phyloP scores from a whole-genome alignment of 2,329 filamentous ascomycete species.

The Scedosporium apiospermum region DNA sequence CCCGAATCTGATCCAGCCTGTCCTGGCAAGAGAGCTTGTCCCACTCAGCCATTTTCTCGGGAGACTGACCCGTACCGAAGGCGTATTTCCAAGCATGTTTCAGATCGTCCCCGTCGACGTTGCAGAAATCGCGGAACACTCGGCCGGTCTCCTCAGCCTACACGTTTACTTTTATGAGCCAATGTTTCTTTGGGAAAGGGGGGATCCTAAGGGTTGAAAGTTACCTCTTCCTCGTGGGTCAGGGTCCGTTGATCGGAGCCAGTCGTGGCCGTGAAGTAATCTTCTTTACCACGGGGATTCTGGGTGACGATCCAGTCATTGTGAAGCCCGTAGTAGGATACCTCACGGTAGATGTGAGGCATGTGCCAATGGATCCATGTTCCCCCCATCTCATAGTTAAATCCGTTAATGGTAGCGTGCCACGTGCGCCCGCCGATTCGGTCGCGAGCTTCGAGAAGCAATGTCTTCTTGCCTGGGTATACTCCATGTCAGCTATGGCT shows the following conservation, averaged over 20 bases:
- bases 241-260: not conserved
- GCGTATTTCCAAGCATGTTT: slow-evolving; percentile 5
- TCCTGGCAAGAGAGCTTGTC: no score
- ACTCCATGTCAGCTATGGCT: no score
- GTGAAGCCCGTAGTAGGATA: slow-evolving; percentile 29
- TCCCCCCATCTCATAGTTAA: slow-evolving; percentile 30
- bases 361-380: slow-evolving; percentile 31
- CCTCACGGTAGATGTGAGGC: slow-evolving; percentile 29
- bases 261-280: not conserved
- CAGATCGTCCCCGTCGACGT: slow-evolving; percentile 3
- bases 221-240: not conserved
- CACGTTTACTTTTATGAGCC: not conserved
- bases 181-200: not conserved
- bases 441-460: slow-evolving; percentile 17
- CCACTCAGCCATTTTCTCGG: not conserved
- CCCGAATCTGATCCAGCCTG: no score
- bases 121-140: slow-evolving; percentile 4
- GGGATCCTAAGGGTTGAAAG: not conserved
- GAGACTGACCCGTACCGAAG: slow-evolving; percentile 6
- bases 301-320: slow-evolving; percentile 12
- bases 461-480: no score
- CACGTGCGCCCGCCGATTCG: slow-evolving; percentile 31
- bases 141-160: not conserved
- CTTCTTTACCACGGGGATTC: not conserved
- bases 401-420: slow-evolving; percentile 23